Evolutionary conservation across 768 basidiomycete genomes (phyloP).

Genomic region (Albatrellus ellisii): DNA sequence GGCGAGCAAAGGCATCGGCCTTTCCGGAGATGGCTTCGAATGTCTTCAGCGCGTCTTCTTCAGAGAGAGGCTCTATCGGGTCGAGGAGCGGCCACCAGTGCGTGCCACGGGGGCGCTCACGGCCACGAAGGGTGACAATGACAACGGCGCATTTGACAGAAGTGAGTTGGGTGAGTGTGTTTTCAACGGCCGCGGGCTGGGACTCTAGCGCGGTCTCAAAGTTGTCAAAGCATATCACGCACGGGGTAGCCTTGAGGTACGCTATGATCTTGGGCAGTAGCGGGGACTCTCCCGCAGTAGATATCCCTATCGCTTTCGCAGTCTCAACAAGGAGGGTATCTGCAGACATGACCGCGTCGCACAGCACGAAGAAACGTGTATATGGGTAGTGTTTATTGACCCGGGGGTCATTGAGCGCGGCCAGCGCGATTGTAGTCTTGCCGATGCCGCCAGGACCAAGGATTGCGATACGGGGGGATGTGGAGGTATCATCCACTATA

Average conservation of each 20-base stretch:
- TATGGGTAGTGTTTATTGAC: not conserved
- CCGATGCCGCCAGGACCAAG: constrained; percentile 14
- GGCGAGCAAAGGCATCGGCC: not conserved
- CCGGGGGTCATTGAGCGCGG: not conserved
- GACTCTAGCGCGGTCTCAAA: constrained; percentile 4
- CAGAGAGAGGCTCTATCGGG: not conserved
- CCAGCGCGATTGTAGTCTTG: constrained; percentile 6
- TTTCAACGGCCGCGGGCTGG: not conserved
- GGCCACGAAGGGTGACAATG: not conserved
- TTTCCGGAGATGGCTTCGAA: not conserved
- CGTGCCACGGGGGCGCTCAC: not conserved
- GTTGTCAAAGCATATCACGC: constrained; percentile 4
- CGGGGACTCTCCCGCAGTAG: not conserved
- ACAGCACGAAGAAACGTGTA: constrained; percentile 5
- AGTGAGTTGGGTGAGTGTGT: not conserved
- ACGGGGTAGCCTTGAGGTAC: not conserved
- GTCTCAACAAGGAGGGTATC: not conserved
- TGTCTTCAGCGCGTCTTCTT: not conserved
- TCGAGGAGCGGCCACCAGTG: not conserved
- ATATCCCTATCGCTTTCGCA: not conserved
- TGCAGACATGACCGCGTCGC: constrained; percentile 1
- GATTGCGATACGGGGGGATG: constrained; percentile 11
- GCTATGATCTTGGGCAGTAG: not conserved
- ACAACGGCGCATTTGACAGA: not conserved
- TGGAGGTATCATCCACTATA: not conserved